phyloP scores from a whole-genome alignment of 441 rosid genomes.

The Daphne laureola region DNA sequence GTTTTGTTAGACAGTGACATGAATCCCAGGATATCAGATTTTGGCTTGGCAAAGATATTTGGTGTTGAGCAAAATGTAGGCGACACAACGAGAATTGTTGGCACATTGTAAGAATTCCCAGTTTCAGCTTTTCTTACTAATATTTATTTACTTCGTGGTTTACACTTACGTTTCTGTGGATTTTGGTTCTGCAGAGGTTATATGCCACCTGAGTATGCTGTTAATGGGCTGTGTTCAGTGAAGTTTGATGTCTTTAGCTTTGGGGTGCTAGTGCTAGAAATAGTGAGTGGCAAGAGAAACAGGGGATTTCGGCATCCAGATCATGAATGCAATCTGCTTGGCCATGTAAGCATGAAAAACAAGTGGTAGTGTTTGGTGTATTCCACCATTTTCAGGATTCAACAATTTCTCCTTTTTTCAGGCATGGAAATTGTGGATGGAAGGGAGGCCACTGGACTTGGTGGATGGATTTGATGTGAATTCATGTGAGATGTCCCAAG shows the following conservation, averaged over 20 bases:
- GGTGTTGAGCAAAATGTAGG: slow-evolving; percentile 3
- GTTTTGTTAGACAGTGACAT: slow-evolving; percentile 1
- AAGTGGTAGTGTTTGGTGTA: too few relatives aligned
- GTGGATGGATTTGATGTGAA: slow-evolving; percentile 1
- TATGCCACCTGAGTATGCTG: slow-evolving; percentile 12
- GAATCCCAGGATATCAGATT: slow-evolving; percentile 6
- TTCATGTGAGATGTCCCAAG: slow-evolving; percentile 2
- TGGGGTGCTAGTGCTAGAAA: not conserved
- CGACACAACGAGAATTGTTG: slow-evolving; percentile 1
- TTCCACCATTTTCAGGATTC: not conserved
- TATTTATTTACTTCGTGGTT: not conserved
- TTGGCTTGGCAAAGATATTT: slow-evolving; percentile 6
- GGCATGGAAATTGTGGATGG: slow-evolving; percentile 23
- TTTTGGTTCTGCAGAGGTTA: slow-evolving; percentile 8
- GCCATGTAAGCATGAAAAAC: too few relatives aligned
- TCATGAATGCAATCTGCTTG: too few relatives aligned
- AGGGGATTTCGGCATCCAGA: too few relatives aligned
- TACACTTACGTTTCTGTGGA: not conserved
- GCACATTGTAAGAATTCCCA: slow-evolving; percentile 1
- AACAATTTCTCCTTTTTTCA: slow-evolving; percentile 3
- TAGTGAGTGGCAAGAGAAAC: not conserved
- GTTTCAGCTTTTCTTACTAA: not conserved
- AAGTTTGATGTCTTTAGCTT: slow-evolving; percentile 13
- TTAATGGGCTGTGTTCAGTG: slow-evolving; percentile 6
- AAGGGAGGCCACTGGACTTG: slow-evolving; percentile 10